Evolutionary conservation across 2,329 filamentous ascomycete species (phyloP), one percentile per base, ranked within the genome.

Genomic region (Penicillium hordei): DNA sequence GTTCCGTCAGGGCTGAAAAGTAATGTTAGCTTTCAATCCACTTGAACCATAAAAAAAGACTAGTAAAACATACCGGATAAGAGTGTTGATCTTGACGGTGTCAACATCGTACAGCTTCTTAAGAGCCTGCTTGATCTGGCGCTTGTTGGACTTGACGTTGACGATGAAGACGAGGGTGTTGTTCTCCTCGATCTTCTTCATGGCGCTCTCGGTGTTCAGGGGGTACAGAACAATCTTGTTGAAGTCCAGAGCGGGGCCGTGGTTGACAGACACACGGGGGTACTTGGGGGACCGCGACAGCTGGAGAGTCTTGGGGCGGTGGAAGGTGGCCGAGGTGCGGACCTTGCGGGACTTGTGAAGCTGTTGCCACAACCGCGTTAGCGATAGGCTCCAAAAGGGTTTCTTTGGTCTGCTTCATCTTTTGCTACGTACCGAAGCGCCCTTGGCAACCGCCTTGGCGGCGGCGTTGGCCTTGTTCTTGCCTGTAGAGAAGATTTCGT

Each of bases 101-200:
- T 97, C 93, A 69, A 99, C 94, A 80, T 97, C 94, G 81, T 99
- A 99, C 70, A 97, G 89, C 89, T 94, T 96, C 92, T 97, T 99
- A 70, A 99, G 84, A 65, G 93, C 90, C 74, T 87, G 85, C 87
- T 97, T 97, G 84, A 99, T 99, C 85, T 99, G 94, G 78, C 92
- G 88, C 91, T 99, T 99, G 89, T 99, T 99, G 80, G 93, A 88
- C 89, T 95, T 95, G 80, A 93, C 83, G 72, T 97, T 90, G 76
- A 95, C 91, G 72, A 96, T 96, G 86, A 97, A 97, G 78, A 96
- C 91, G 52, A 99, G 88, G 70, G 94, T 99, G 88, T 99, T 99
- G 88, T 99, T 93, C 89, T 99, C 94, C 86, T 99, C 94, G 73
- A 99, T 97, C 90, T 97, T 97, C 91, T 99, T 99, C 93, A 99